Evolutionary conservation across 345 rosid species (phyloP).

Genomic region (Salix viminalis): DNA sequence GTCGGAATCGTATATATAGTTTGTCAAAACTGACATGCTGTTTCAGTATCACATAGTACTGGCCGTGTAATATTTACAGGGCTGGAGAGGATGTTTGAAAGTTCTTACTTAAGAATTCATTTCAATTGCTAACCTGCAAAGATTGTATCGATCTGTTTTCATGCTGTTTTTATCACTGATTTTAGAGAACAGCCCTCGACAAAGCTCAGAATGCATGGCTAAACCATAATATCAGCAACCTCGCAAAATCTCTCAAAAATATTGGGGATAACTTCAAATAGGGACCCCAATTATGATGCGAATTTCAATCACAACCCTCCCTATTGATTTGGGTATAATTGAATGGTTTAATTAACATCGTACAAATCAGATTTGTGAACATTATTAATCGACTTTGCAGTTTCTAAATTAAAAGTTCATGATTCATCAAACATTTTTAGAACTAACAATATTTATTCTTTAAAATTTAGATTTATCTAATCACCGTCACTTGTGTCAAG

Average conservation of each 20-base stretch:
- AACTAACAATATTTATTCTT: too few species aligned
- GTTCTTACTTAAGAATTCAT: not conserved
- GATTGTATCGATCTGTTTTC: not conserved
- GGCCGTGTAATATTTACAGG: not conserved
- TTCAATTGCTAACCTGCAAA: not conserved
- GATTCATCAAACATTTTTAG: too few species aligned
- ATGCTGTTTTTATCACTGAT: not conserved
- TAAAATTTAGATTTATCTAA: too few species aligned
- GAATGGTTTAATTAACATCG: not conserved
- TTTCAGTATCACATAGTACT: not conserved
- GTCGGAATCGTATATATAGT: not conserved
- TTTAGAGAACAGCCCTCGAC: not conserved
- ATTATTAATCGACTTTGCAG: too few species aligned
- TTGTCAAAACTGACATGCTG: not conserved
- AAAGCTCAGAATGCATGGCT: not conserved
- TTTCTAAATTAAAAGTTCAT: too few species aligned
- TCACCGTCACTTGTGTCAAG: too few species aligned
- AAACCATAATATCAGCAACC: not conserved
- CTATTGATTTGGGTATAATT: not conserved
- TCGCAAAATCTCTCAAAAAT: not conserved
- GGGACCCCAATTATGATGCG: not conserved
- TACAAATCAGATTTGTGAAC: too few species aligned
- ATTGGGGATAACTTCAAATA: not conserved
- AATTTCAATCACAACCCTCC: not conserved
- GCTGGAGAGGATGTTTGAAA: not conserved